Conservation (phyloP, 169 alveolate species). For the Cryptosporidium ryanae region DNA sequence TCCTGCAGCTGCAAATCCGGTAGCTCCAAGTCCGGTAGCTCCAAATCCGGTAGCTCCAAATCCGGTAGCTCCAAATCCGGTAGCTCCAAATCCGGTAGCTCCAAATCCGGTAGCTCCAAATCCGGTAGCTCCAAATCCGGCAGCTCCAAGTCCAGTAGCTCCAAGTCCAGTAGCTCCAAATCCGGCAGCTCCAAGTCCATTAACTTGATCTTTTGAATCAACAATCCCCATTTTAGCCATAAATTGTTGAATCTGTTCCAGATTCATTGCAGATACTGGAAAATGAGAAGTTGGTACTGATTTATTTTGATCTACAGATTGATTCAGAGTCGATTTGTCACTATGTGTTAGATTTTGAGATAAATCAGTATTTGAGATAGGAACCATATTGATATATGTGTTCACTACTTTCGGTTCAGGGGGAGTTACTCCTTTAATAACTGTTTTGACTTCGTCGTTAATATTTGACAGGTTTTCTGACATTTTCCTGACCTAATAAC, state of each 20-base stretch:
- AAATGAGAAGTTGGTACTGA: slow-evolving; percentile 32
- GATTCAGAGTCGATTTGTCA: background rate
- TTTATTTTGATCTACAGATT: background rate
- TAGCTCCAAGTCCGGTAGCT: background rate
- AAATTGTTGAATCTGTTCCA: slow-evolving; percentile 54
- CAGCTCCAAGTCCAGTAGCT: background rate
- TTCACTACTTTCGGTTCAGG: slow-evolving; percentile 59
- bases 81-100: background rate
- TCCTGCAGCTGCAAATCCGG: background rate
- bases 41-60: background rate
- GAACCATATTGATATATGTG: slow-evolving; percentile 62
- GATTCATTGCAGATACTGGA: slow-evolving; percentile 56
- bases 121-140: background rate
- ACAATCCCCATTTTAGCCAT: slow-evolving; percentile 38
- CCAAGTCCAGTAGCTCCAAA: background rate
- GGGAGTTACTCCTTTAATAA: slow-evolving; percentile 50
- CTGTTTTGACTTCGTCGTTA: slow-evolving; percentile 46
- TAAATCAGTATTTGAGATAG: slow-evolving; percentile 29
- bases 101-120: background rate
- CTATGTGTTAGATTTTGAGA: background rate
- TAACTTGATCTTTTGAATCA: slow-evolving; percentile 4
- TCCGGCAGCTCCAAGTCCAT: background rate
- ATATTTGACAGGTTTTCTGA: slow-evolving; percentile 50
- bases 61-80: background rate
- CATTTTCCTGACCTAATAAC: background rate